Conservation (phyloP, 495 filamentous ascomycete genomes). For the Arthonia radiata region DNA sequence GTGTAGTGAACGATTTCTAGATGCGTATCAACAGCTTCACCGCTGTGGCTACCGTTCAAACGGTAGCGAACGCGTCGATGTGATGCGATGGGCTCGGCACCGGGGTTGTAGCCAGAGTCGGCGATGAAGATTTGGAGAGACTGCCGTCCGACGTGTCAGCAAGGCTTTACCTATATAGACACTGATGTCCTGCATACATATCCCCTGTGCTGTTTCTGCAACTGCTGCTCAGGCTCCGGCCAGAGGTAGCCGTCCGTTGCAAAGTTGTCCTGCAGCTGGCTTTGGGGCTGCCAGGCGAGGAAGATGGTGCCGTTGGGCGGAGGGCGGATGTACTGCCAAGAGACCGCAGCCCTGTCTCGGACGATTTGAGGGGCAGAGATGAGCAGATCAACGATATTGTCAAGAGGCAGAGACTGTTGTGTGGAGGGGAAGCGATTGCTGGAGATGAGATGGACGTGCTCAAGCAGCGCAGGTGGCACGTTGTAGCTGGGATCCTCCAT, state of each 20-base stretch:
- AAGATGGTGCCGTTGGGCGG: conserved; percentile 59
- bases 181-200: conserved; percentile 39
- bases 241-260: conserved; percentile 84
- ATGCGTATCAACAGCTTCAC: conserved; percentile 45
- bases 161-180: conserved; percentile 45
- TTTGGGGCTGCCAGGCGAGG: conserved; percentile 64
- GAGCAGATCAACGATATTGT: conserved; percentile 53
- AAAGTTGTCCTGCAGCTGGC: conserved; percentile 33
- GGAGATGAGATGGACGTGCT: conserved; percentile 69
- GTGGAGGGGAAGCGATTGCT: conserved; percentile 45
- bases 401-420: conserved; percentile 30
- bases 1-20: conserved; percentile 92
- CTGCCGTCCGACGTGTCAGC: too few species aligned
- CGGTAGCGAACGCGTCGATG: conserved; percentile 68
- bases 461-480: conserved; percentile 42
- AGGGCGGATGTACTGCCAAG: conserved; percentile 67
- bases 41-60: conserved; percentile 33
- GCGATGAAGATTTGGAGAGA: conserved; percentile 65
- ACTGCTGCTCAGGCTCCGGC: conserved; percentile 53
- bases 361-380: conserved; percentile 56
- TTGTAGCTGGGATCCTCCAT: conserved; percentile 43
- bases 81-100: conserved; percentile 39
- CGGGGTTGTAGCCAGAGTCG: conserved; percentile 45
- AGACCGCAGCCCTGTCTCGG: conserved; percentile 50
- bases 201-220: too few species aligned